Conservation (phyloP, 1,139 yeast genomes). For the Debaryomycetaceae sp. region DNA sequence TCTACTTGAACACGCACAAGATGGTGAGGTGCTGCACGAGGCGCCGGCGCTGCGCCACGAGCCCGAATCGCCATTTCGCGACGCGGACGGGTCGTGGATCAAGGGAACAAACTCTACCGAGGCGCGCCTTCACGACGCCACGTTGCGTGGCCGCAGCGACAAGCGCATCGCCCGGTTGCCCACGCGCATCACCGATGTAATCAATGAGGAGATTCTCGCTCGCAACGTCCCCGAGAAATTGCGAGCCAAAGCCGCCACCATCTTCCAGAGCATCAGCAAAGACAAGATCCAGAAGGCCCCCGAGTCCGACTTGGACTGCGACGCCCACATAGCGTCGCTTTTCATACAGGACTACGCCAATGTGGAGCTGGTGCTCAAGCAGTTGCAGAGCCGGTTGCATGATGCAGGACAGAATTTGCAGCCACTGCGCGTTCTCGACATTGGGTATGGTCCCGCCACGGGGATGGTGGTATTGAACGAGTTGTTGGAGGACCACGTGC, state of each 20-base stretch:
- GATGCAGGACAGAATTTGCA: conserved; percentile 38
- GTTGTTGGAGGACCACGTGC: conserved; percentile 63
- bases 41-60: no score
- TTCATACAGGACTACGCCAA: conserved; percentile 83
- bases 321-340: conserved; percentile 78
- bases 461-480: conserved; percentile 89
- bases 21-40: no score
- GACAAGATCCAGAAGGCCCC: conserved; percentile 52
- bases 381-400: conserved; percentile 54
- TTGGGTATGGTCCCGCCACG: conserved; percentile 90
- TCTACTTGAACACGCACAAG: background rate
- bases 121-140: conserved; percentile 49
- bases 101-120: conserved; percentile 45
- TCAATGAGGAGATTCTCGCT: conserved; percentile 56
- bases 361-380: conserved; percentile 60
- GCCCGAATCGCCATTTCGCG: conserved; percentile 32
- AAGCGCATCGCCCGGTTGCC: conserved; percentile 48
- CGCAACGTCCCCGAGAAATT: conserved; percentile 52
- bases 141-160: conserved; percentile 43
- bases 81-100: conserved; percentile 36
- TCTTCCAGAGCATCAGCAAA: conserved; percentile 46
- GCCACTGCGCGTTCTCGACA: conserved; percentile 68
- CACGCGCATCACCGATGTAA: conserved; percentile 46
- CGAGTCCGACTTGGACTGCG: conserved; percentile 59
- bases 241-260: conserved; percentile 50